Evolutionary conservation across 108 stramenopile genomes (phyloP), one percentile per base, ranked within the genome.

Genomic region (Cyclostephanos tholiformis): DNA sequence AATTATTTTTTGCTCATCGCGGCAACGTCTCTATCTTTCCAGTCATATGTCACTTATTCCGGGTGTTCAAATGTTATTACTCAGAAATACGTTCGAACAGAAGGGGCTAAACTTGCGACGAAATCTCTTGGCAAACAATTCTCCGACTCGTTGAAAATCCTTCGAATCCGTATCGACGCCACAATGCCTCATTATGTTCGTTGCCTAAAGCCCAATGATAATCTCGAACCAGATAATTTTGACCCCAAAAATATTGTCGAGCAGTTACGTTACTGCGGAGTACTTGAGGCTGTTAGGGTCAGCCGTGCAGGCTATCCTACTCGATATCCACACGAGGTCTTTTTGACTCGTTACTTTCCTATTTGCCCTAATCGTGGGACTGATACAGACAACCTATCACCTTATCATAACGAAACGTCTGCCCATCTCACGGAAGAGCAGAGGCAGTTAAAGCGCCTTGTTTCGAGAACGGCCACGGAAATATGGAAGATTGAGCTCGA

Each of bases 131-230:
- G 92, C 3, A 86, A 81, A 55, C 96, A 98, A 78, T 99, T 99
- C 80, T 95, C 96, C 72, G 61, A 75, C 14, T 96, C 97, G 75
- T 86, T 98, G n/a, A 75, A 85, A 59, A 79, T 91, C 38, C 87
- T 99, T 49, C 93, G 97, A 60, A 70, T 76, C 39, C 91, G 93
- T 8, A 93, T 99, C 67, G 96, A 97, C 69, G 56, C 80, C 16
- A 99, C 98, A 3, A 87, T 89, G 26, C 99, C 99, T 11, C 99
- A 99, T 84, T 99, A 97, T 70, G 92, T 99, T 41, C 92, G 96
- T 49, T 98, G 96, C 65, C 75, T 98, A 38, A 96, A 97, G 74
- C 97, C 97, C 39, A 97, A 97, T 76, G 91, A 93, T 75, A 80
- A 83, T 35, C 82, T 93, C 43, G 87, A 87, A 29, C 87, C 93